phyloP scores from a whole-genome alignment of 2,329 filamentous ascomycete species.

The Emergomyces pasteurianus region DNA sequence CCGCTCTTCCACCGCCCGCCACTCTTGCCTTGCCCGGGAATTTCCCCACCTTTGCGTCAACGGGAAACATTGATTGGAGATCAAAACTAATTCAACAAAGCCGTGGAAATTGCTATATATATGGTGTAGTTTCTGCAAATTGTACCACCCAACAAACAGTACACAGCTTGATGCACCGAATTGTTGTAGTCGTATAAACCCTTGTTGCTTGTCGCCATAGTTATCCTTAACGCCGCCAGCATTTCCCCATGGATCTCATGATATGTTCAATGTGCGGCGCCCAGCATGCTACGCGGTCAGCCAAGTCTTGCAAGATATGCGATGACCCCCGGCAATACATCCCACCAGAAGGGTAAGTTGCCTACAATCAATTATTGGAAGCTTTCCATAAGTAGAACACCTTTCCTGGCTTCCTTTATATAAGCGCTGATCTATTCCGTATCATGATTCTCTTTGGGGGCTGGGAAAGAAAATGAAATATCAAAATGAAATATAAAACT shows the following conservation, averaged over 20 bases:
- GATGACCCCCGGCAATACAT: constrained; percentile 23
- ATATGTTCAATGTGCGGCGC: constrained; percentile 20
- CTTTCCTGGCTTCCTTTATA: background rate
- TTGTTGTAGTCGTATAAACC: background rate
- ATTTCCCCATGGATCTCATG: constrained; percentile 12
- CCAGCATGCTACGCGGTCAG: constrained; percentile 13
- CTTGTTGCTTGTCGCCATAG: too few species aligned
- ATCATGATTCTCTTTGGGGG: background rate
- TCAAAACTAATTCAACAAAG: background rate
- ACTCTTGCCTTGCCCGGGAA: background rate
- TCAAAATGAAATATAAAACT: background rate
- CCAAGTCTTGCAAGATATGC: constrained; percentile 19
- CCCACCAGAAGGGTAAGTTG: constrained; percentile 15
- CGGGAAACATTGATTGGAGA: too few species aligned
- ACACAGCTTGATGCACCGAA: background rate
- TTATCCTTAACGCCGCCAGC: too few species aligned
- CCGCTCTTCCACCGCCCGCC: background rate
- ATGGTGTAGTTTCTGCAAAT: background rate
- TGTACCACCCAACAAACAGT: background rate
- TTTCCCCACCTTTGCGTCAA: background rate
- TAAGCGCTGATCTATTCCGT: background rate
- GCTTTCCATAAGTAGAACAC: background rate
- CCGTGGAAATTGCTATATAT: background rate
- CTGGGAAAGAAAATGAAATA: background rate
- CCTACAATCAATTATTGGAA: too few species aligned